Base-by-base conservation (phyloP, 2,329 filamentous ascomycete genomes). In the Fusarium napiforme region DNA sequence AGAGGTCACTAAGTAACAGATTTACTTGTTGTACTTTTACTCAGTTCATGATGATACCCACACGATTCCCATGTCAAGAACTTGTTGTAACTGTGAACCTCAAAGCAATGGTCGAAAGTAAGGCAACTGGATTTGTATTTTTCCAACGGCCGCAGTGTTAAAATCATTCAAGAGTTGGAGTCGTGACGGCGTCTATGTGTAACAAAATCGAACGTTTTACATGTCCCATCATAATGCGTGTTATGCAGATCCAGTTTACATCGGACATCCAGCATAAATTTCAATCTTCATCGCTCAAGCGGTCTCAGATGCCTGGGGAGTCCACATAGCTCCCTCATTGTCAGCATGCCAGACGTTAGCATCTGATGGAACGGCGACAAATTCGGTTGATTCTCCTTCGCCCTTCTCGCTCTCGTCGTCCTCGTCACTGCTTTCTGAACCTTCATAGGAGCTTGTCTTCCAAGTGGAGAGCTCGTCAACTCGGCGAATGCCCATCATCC, bases 401-500 rank as follows among this genome's bases (percentile, higher is more conserved):
- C 65, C 65, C 46, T 75, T 72, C 45, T 81, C 75, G 62, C 80
- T 79, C 21, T 83, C 83, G 56, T 81, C 81, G 18, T 81, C 79
- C 19, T 82, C 80, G 16, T 82, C 82, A 11, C 81, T 80, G 23
- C 74, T 73, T 30, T 82, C 80, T 34, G 82, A 82, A 16, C 80
- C 82, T 47, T 82, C 82, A 50, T 81, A 81, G 9, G 82, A 82
- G 73, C 80, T 83, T 21, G 83, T 82, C 78, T 89, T 87, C 87
- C 87, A 89, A 5, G 85, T 80, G 55, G 85, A 86, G 52, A 90
- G 82, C 79, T 90, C 85, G 60, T 89, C 86, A 21, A 92, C 89
- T 64, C 85, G 85, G 69, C 91, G 86, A 65, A 95, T 89, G 16
- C 95, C 95, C 89, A 98, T 92, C 93, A 98, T 97, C 93, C 94